Percentiles rank a stretch among this genome's conserved stretches.
Evolutionary conservation across 2,329 filamentous ascomycete genomes (phyloP).

Genomic region (Cryphonectria nitschkei): DNA sequence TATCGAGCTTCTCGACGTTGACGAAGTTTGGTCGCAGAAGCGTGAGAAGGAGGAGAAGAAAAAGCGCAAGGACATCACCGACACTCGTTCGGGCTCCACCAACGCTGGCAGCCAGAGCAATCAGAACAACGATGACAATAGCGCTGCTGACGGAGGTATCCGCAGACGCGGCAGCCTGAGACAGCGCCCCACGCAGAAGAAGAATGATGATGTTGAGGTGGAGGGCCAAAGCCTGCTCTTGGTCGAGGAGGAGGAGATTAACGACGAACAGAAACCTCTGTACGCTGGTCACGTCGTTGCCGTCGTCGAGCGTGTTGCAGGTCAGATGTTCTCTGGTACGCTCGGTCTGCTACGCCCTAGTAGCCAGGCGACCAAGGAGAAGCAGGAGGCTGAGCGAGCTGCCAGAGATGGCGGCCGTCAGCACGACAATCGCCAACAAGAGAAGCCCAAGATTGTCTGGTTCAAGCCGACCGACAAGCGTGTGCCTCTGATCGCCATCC

Average conservation of each 20-base stretch:
- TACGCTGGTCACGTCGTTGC: slow-evolving; percentile 97
- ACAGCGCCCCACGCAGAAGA: slow-evolving; percentile 97
- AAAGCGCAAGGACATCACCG: slow-evolving; percentile 98
- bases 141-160: slow-evolving; percentile 77
- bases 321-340: slow-evolving; percentile 98
- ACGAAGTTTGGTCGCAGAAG: slow-evolving; percentile 98
- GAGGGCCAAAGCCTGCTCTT: slow-evolving; percentile 96
- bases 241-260: slow-evolving; percentile 98
- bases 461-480: slow-evolving; percentile 99
- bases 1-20: slow-evolving; percentile 93
- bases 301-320: slow-evolving; percentile 93
- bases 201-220: slow-evolving; percentile 99
- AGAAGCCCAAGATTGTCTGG: slow-evolving; percentile 99
- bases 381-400: slow-evolving; percentile 94
- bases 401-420: slow-evolving; percentile 82
- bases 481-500: slow-evolving; percentile 95
- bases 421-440: slow-evolving; percentile 82
- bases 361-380: slow-evolving; percentile 98
- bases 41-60: slow-evolving; percentile 99
- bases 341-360: slow-evolving; percentile 92
- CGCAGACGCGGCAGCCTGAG: slow-evolving; percentile 92
- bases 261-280: slow-evolving; percentile 94
- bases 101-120: slow-evolving; percentile 71
- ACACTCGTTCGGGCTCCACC: slow-evolving; percentile 78
- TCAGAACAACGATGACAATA: slow-evolving; percentile 62